phyloP scores from a whole-genome alignment of 1,284 basidiomycete species.

The Lentinula novae-zelandiae region DNA sequence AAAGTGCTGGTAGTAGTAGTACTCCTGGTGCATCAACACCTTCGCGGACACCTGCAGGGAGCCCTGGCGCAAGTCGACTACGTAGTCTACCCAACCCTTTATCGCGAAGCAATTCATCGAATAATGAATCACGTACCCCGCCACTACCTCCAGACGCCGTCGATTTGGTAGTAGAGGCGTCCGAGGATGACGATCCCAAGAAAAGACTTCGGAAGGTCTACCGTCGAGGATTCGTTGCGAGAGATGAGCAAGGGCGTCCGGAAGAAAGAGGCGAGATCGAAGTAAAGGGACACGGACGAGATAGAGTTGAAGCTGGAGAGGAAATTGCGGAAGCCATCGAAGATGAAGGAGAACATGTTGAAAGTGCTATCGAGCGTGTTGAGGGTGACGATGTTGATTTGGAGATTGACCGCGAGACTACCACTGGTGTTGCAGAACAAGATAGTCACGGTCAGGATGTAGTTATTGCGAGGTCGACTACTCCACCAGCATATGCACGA shows the following conservation, averaged over 20 bases:
- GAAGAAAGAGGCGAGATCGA: slow-evolving; percentile 19
- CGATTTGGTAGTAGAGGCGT: slow-evolving; percentile 71
- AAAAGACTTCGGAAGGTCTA: slow-evolving; percentile 50
- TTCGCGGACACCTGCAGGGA: slow-evolving; percentile 26
- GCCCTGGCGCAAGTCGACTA: slow-evolving; percentile 23
- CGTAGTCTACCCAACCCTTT: slow-evolving; percentile 29
- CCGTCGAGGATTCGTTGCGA: slow-evolving; percentile 12
- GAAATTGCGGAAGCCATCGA: slow-evolving; percentile 9
- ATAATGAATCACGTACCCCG: slow-evolving; percentile 25
- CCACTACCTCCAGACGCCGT: slow-evolving; percentile 70
- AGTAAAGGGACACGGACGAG: background rate
- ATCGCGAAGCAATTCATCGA: slow-evolving; percentile 30
- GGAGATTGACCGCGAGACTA: slow-evolving; percentile 4
- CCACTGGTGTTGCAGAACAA: slow-evolving; percentile 4
- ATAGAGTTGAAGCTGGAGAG: slow-evolving; percentile 14
- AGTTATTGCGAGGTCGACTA: slow-evolving; percentile 22
- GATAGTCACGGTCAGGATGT: slow-evolving; percentile 3
- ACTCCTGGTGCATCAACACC: slow-evolving; percentile 14
- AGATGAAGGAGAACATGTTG: slow-evolving; percentile 3
- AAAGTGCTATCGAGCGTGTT: slow-evolving; percentile 1
- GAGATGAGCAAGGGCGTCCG: background rate
- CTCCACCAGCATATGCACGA: slow-evolving; percentile 29
- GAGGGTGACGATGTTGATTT: background rate
- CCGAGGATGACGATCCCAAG: slow-evolving; percentile 43
- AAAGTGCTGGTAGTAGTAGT: background rate